Evolutionary conservation across 805 yeast genomes (phyloP).

Genomic region (Wickerhamomyces alni): DNA sequence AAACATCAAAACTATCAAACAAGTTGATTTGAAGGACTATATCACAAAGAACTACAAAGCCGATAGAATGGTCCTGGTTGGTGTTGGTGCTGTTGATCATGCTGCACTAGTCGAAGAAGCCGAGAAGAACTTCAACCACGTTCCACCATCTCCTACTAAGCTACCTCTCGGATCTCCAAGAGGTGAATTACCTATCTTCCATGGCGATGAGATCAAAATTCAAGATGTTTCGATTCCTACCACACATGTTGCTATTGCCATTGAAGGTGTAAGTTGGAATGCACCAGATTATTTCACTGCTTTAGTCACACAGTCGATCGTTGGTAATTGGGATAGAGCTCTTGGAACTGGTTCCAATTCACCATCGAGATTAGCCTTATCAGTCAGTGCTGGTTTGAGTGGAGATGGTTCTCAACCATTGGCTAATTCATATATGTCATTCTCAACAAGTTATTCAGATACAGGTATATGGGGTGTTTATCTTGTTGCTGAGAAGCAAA

Average conservation of each 20-base stretch:
- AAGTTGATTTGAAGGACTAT: conserved; percentile 71
- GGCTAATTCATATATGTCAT: conserved; percentile 94
- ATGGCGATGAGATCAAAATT: conserved; percentile 81
- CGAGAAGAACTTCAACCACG: conserved; percentile 66
- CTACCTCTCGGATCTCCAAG: conserved; percentile 63
- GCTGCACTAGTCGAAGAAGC: conserved; percentile 76
- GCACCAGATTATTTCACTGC: conserved; percentile 94
- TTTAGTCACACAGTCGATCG: conserved; percentile 90
- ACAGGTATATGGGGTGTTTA: conserved; percentile 98
- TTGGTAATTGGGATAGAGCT: conserved; percentile 97
- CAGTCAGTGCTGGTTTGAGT: conserved; percentile 51
- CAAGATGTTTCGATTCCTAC: conserved; percentile 79
- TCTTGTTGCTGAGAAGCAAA: conserved; percentile 66
- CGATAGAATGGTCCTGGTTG: conserved; percentile 97
- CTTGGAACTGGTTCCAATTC: conserved; percentile 77
- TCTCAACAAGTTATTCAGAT: conserved; percentile 94
- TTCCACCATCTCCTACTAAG: conserved; percentile 45
- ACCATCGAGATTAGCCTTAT: conserved; percentile 75
- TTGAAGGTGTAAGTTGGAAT: conserved; percentile 98
- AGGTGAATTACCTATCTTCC: conserved; percentile 68
- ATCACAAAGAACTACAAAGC: conserved; percentile 87
- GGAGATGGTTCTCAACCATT: conserved; percentile 54
- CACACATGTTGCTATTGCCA: conserved; percentile 87
- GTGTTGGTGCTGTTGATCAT: conserved; percentile 92
- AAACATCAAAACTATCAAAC: conserved; percentile 73